Evolutionary conservation across 345 rosid species (phyloP), one percentile per base, ranked within the genome.

Genomic region (Lagerstroemia speciosa): DNA sequence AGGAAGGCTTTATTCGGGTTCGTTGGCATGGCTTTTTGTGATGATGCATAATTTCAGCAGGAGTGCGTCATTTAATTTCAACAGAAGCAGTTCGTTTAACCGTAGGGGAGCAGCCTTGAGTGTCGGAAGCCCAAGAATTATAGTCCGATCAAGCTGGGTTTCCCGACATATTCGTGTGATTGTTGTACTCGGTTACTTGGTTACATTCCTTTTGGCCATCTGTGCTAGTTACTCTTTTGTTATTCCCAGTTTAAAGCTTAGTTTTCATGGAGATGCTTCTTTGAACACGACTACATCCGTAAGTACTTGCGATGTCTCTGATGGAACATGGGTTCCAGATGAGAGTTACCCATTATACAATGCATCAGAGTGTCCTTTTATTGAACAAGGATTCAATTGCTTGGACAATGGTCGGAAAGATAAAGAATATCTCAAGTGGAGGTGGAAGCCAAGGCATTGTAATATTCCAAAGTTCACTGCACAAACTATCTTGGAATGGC

Each of bases 391-490:
- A 53, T 89, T 92, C 67, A 81, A 88, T 63, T 93, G 97, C 64
- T 80, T 90, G 76, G 89, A 77, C 27, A 93, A 90, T 46, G 92
- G 98, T 38, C 78, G 97, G 77, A 71, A 68, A 41, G 84, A 86
- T 55, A 71, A 72, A 8, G 84, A 77, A 69, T 90, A 85, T 81
- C 81, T 87, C 16, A 86, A 81, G 69, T 90, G 89, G 96, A 86
- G 88, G 75, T 90, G 96, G 96, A 87, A 89, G 78, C 92, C 96
- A 52, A 81, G 73, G 78, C 65, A 76, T 52, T 93, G 98, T 65
- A 77, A 78, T 53, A 78, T 93, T 36, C 86, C 88, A 27, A 85
- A 86, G 68, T 87, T 93, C 36, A 71, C 79, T 69, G 88, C 81
- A 17, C 50, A 41, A 37, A 65, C 66, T 55, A 73, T 83, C 1